These are phyloP conservation scores for Curvularia sp. DNA, from an alignment of 2,329 filamentous ascomycete genomes.

Conservation along the genomic window DNA sequence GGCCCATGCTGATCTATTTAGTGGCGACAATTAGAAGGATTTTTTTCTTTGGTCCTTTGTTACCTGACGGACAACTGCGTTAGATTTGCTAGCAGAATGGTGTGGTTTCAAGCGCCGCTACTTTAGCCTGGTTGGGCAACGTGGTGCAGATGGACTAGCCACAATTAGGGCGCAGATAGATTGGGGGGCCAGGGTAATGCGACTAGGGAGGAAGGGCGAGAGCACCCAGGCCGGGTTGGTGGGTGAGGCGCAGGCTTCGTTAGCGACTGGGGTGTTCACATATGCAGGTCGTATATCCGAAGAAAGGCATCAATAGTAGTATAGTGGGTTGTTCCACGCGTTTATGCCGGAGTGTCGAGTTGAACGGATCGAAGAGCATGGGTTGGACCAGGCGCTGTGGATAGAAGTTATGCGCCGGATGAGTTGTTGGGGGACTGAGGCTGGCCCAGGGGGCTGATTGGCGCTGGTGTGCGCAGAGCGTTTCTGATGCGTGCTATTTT, in stretches of 20 bases:
- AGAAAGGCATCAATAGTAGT: background rate
- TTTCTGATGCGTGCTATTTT: slow-evolving; percentile 17
- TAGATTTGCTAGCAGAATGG: background rate
- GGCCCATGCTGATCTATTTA: slow-evolving; percentile 2
- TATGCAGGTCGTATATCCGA: background rate
- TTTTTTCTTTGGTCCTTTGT: background rate
- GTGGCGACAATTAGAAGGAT: slow-evolving; percentile 1
- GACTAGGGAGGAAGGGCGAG: background rate
- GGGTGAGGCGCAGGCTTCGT: slow-evolving; percentile 3
- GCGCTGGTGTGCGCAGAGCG: slow-evolving; percentile 2
- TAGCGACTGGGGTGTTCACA: background rate
- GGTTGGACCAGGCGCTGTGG: background rate
- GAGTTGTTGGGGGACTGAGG: slow-evolving; percentile 1
- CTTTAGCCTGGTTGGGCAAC: background rate
- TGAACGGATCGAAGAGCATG: background rate
- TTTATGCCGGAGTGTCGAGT: slow-evolving; percentile 6
- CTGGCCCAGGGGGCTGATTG: slow-evolving; percentile 5
- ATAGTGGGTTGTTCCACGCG: background rate
- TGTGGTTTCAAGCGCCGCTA: slow-evolving; percentile 10
- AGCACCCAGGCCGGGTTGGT: background rate
- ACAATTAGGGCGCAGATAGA: slow-evolving; percentile 15
- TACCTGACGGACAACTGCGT: background rate
- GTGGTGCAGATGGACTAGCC: slow-evolving; percentile 4
- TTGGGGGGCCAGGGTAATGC: slow-evolving; percentile 11
- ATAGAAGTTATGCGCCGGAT: slow-evolving; percentile 7